These are phyloP conservation scores for Trametes meyenii DNA, from an alignment of 768 basidiomycete genomes.

Conservation along the genomic window DNA sequence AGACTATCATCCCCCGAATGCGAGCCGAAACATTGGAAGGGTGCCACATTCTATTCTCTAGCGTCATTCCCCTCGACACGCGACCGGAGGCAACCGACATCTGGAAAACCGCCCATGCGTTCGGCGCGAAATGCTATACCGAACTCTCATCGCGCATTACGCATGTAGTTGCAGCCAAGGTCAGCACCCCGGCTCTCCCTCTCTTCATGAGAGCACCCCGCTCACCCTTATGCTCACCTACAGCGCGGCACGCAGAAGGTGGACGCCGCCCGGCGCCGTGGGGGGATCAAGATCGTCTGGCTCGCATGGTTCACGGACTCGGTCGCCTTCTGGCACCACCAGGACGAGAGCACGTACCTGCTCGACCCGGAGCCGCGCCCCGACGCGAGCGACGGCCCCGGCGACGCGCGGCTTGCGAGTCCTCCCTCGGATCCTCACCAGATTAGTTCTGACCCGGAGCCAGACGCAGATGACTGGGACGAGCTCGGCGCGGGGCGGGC, in stretches of 20 bases:
- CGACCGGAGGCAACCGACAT: constrained; percentile 79
- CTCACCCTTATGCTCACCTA: constrained; percentile 1
- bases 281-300: constrained; percentile 84
- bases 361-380: constrained; percentile 56
- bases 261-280: constrained; percentile 74
- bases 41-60: constrained; percentile 87
- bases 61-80: constrained; percentile 90
- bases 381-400: constrained; percentile 24
- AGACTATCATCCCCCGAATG: constrained; percentile 87
- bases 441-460: constrained; percentile 68
- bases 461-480: constrained; percentile 71
- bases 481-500: constrained; percentile 37
- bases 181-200: constrained; percentile 35
- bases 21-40: constrained; percentile 77
- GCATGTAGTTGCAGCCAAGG: constrained; percentile 92
- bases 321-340: constrained; percentile 82
- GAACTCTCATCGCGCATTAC: constrained; percentile 71
- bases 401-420: constrained; percentile 41
- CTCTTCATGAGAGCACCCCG: not conserved
- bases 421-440: constrained; percentile 51
- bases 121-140: constrained; percentile 81
- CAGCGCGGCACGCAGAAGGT: constrained; percentile 93
- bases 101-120: constrained; percentile 84
- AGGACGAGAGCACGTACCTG: constrained; percentile 78
- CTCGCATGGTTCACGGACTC: constrained; percentile 89